A percentile compares a stretch with the other conserved stretches of the same genome.
phyloP scores from a whole-genome alignment of 2,329 filamentous ascomycete genomes.

The Pseudogymnoascus sp. region DNA sequence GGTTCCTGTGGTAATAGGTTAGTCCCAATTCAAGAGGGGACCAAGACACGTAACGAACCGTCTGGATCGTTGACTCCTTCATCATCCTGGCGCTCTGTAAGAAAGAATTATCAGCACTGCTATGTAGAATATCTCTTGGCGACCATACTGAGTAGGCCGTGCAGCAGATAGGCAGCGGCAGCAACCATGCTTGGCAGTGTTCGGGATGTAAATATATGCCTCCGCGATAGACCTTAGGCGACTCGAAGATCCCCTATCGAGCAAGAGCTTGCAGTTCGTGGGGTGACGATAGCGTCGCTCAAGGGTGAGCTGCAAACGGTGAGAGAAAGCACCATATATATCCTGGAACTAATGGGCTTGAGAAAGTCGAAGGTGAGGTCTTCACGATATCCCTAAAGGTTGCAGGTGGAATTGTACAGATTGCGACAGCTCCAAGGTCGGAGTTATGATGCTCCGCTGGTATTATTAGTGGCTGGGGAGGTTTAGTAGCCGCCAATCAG shows the following conservation, averaged over 20 bases:
- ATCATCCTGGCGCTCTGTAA: conserved; percentile 24
- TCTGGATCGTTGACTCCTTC: conserved; percentile 24
- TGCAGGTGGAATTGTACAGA: conserved; percentile 7
- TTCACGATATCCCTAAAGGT: conserved; percentile 9
- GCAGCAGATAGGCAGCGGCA: background rate
- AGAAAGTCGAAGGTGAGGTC: conserved; percentile 5
- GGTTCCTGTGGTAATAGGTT: conserved; percentile 40
- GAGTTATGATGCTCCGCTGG: background rate
- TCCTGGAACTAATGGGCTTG: conserved; percentile 12
- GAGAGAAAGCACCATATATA: conserved; percentile 28
- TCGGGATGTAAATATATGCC: background rate
- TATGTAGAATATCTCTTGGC: background rate
- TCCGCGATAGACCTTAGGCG: background rate
- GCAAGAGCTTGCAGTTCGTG: conserved; percentile 8
- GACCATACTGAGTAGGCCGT: conserved; percentile 4
- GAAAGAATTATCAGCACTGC: conserved; percentile 18
- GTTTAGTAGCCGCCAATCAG: background rate
- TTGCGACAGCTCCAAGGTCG: conserved; percentile 6
- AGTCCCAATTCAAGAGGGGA: conserved; percentile 15
- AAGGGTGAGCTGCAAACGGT: conserved; percentile 24
- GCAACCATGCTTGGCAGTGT: conserved; percentile 11
- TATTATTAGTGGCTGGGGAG: background rate
- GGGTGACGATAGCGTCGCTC: conserved; percentile 21
- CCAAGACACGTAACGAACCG: conserved; percentile 17
- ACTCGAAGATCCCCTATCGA: conserved; percentile 5